phyloP scores from a whole-genome alignment of 306 rosid genomes.

The Citrullus amarus region DNA sequence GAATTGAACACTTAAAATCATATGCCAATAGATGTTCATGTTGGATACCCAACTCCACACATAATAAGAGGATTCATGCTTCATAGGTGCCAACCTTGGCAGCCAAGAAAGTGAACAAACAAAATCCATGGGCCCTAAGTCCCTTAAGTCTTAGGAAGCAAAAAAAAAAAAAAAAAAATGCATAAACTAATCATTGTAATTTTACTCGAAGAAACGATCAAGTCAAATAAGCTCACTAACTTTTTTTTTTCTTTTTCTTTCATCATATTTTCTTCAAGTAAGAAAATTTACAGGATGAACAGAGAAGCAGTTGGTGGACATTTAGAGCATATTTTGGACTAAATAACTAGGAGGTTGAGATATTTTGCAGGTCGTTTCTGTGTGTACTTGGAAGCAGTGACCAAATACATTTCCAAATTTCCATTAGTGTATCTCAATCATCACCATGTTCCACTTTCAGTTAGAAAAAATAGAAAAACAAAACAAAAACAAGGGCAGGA shows the following conservation, averaged over 20 bases:
- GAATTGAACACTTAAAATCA: not conserved
- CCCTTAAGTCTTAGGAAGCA: not conserved
- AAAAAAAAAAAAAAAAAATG: not conserved
- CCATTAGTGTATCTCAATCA: not conserved
- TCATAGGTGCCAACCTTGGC: not conserved
- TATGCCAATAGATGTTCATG: not conserved
- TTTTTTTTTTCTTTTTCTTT: not conserved
- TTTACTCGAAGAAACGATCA: not conserved
- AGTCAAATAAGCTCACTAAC: not conserved
- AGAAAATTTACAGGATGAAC: not conserved
- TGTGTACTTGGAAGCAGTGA: not conserved
- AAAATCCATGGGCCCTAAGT: not conserved
- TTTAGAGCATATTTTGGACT: not conserved
- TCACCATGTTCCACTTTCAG: not conserved
- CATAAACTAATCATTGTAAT: not conserved
- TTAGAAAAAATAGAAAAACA: not conserved
- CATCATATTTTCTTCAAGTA: not conserved
- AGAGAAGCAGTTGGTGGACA: not conserved
- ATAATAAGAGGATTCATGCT: not conserved
- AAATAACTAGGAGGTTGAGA: not conserved
- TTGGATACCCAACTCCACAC: not conserved
- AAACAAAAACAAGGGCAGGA: not conserved
- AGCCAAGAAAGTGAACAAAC: not conserved
- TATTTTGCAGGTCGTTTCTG: not conserved
- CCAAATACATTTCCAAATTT: not conserved